Percentiles rank a stretch among this genome's conserved stretches.
Evolutionary conservation across 805 yeast genomes (phyloP).

Genomic region (Cyberlindnera misumaiensis): DNA sequence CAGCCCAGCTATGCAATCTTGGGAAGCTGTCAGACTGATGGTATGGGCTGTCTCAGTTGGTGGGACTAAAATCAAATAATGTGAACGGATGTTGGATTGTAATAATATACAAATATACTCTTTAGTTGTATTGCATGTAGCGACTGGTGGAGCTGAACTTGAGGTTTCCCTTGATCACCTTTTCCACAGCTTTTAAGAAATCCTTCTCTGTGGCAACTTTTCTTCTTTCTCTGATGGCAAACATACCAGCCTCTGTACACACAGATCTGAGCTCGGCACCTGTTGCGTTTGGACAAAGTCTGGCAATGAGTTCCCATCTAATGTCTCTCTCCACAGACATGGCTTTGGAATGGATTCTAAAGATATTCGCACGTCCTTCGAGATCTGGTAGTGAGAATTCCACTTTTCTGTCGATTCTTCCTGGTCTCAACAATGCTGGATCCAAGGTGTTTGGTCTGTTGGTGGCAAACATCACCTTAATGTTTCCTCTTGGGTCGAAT

Average conservation of each 20-base stretch:
- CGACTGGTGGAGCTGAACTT: slow-evolving; percentile 95
- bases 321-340: slow-evolving; percentile 97
- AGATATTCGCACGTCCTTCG: slow-evolving; percentile 96
- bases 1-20: slow-evolving; percentile 78
- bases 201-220: slow-evolving; percentile 98
- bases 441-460: slow-evolving; percentile 97
- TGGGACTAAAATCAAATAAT: slow-evolving; percentile 58
- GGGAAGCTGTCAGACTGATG: slow-evolving; percentile 92
- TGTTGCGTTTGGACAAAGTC: slow-evolving; percentile 96
- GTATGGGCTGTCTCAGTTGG: slow-evolving; percentile 96
- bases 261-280: slow-evolving; percentile 99
- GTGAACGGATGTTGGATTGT: neutral
- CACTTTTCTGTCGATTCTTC: slow-evolving; percentile 97
- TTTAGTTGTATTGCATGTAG: slow-evolving; percentile 95
- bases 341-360: slow-evolving; percentile 93
- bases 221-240: slow-evolving; percentile 96
- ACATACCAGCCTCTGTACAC: slow-evolving; percentile 99
- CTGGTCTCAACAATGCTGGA: slow-evolving; percentile 96
- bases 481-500: slow-evolving; percentile 97
- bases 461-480: slow-evolving; percentile 99
- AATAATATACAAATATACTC: neutral
- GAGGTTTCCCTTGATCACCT: slow-evolving; percentile 97
- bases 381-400: slow-evolving; percentile 95
- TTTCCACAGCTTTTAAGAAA: slow-evolving; percentile 94
- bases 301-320: slow-evolving; percentile 96